Evolutionary conservation across 2,329 filamentous ascomycete species (phyloP), one percentile per base, ranked within the genome.

Genomic region (Teratosphaeria destructans): DNA sequence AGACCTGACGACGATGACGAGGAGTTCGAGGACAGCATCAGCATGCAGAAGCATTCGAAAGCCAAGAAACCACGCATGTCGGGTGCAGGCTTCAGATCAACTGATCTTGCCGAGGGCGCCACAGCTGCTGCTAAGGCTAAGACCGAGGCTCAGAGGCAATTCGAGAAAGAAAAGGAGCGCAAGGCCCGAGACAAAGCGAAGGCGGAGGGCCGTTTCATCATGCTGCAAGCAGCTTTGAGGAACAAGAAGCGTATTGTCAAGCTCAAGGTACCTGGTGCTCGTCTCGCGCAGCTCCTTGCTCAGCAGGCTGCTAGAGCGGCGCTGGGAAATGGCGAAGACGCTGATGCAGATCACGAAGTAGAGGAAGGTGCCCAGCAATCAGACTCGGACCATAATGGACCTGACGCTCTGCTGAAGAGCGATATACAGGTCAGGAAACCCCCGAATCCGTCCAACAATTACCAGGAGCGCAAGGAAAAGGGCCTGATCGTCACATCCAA

Each of bases 121-220:
- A 63, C 64, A 3, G 61, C 61, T 19, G 65, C 68, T 3, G 62
- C 66, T 1, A 69, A 66, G 26, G 66, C 72, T 63, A 78, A 76
- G 65, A 78, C 71, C 52, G 73, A 74, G 29, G 74, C 77, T 10
- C 76, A 76, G 10, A 72, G 75, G 54, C 75, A 80, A 59, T 80
- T 77, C 59, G 74, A 78, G 61, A 76, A 76, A 57, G 74, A 79
- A 63, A 73, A 78, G 54, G 73, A 79, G 63, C 67, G 68, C 7
- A 73, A 72, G 55, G 70, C 72, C 1, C 64, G 74, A 2, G 70
- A 77, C 64, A 68, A 75, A 70, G 67, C 72, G 1, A 72, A 72
- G 61, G 74, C 73, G 12, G 73, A 78, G 29, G 77, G 78, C 34
- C 71, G 77, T 0, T 78, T 73, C 59, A 76, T 78, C 56, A 71